Percentiles rank a stretch among this genome's conserved stretches.
These are phyloP conservation scores for Lactarius indigo DNA, from an alignment of 768 basidiomycete species.

Conservation along the genomic window DNA sequence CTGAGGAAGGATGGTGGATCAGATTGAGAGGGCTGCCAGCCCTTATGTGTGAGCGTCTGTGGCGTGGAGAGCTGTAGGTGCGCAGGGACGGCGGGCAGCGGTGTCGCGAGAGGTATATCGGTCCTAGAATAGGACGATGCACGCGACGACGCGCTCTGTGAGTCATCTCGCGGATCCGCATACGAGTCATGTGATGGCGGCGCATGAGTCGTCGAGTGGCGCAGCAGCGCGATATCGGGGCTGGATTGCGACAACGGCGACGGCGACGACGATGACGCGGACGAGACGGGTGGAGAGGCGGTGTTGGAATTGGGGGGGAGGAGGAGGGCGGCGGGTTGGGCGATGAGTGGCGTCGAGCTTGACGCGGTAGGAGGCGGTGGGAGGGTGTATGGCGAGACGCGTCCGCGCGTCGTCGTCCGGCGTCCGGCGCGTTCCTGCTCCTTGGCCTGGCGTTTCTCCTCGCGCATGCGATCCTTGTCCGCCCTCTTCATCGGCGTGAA, in stretches of 20 bases:
- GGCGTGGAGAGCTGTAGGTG: neutral
- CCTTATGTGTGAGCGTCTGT: neutral
- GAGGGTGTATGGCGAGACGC: conserved; percentile 12
- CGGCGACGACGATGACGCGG: conserved; percentile 4
- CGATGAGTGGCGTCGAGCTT: neutral
- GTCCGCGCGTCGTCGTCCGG: conserved; percentile 1
- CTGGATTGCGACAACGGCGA: neutral
- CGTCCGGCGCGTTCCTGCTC: conserved; percentile 18
- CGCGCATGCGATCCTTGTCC: conserved; percentile 23
- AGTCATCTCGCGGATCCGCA: neutral
- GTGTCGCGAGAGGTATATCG: neutral
- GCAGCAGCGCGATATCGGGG: conserved; percentile 1
- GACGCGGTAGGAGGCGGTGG: conserved; percentile 13
- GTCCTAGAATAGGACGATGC: neutral
- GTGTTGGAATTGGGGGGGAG: neutral
- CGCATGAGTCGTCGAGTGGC: neutral
- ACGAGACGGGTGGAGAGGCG: neutral
- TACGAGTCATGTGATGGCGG: conserved; percentile 14
- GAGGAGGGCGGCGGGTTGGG: no score
- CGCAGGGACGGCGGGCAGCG: neutral
- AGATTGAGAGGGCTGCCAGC: conserved; percentile 1
- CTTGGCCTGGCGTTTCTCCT: conserved; percentile 20
- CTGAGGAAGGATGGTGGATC: neutral
- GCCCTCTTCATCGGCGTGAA: conserved; percentile 24
- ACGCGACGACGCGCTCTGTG: neutral